These are phyloP conservation scores for Aspergillus heteromorphus DNA, from an alignment of 495 filamentous ascomycete genomes.

Conservation along the genomic window DNA sequence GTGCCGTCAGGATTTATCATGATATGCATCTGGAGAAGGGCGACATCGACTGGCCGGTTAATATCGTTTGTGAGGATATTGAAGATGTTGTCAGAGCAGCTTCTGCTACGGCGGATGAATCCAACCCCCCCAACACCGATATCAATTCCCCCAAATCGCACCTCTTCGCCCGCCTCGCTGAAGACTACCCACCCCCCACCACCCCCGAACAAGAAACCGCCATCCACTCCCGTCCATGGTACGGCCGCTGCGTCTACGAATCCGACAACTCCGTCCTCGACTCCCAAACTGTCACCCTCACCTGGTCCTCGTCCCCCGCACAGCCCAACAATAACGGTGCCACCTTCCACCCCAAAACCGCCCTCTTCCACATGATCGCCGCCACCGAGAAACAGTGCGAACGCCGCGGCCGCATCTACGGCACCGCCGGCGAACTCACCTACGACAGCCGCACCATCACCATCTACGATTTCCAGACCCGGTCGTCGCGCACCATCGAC, in stretches of 20 bases:
- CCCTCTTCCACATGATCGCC: constrained; percentile 89
- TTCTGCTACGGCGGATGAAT: not conserved
- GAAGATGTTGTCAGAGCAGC: constrained; percentile 52
- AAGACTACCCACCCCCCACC: constrained; percentile 57
- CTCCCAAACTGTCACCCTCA: constrained; percentile 81
- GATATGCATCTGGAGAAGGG: constrained; percentile 53
- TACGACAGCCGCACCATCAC: constrained; percentile 53
- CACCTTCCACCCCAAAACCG: constrained; percentile 58
- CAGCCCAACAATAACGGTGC: no score
- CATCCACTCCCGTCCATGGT: constrained; percentile 68
- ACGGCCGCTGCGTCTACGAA: constrained; percentile 91
- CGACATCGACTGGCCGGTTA: constrained; percentile 72
- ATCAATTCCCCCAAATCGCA: constrained; percentile 19
- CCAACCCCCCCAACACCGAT: not conserved
- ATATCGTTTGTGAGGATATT: constrained; percentile 85
- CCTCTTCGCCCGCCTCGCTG: constrained; percentile 43
- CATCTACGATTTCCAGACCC: constrained; percentile 36
- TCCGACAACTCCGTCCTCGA: constrained; percentile 85
- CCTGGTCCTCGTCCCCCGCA: no score
- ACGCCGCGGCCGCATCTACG: constrained; percentile 76
- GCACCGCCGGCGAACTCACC: constrained; percentile 75
- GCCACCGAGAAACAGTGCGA: constrained; percentile 83
- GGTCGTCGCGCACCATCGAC: constrained; percentile 17
- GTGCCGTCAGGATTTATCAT: constrained; percentile 72
- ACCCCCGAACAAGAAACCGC: constrained; percentile 46